Percentiles rank a stretch among this genome's conserved stretches.
Conservation (phyloP, 768 basidiomycete species). For the Phanerodontia chrysosporium region DNA sequence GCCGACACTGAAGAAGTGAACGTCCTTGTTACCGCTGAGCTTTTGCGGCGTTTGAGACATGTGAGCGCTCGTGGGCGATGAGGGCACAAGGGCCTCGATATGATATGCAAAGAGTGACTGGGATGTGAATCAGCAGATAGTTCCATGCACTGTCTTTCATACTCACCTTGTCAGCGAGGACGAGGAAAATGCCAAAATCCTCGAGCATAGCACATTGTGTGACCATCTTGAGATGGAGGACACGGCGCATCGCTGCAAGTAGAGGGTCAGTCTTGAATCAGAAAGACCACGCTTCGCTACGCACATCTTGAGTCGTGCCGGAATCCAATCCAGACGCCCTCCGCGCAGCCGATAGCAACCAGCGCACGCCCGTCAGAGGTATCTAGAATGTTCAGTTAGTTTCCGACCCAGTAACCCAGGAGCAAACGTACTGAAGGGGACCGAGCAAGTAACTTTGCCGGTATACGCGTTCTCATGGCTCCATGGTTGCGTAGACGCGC, state of each 20-base stretch:
- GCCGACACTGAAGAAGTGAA: slow-evolving; percentile 95
- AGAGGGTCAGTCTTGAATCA: slow-evolving; percentile 1
- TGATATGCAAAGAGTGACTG: slow-evolving; percentile 90
- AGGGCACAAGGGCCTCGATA: slow-evolving; percentile 94
- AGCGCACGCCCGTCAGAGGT: slow-evolving; percentile 82
- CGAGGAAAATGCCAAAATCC: slow-evolving; percentile 94
- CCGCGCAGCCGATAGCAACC: slow-evolving; percentile 90
- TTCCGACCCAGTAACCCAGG: background rate
- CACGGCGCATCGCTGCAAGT: slow-evolving; percentile 77
- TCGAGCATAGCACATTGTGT: slow-evolving; percentile 95
- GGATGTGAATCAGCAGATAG: background rate
- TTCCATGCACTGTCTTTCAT: background rate
- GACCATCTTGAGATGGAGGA: slow-evolving; percentile 89
- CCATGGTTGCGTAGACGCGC: slow-evolving; percentile 45
- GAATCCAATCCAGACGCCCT: slow-evolving; percentile 95
- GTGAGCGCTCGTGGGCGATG: slow-evolving; percentile 63
- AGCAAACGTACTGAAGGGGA: slow-evolving; percentile 71
- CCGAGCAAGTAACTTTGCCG: slow-evolving; percentile 91
- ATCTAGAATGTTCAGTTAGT: slow-evolving; percentile 36
- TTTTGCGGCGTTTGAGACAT: slow-evolving; percentile 83
- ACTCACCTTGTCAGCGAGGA: slow-evolving; percentile 82
- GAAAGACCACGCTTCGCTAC: slow-evolving; percentile 18
- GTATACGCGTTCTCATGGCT: slow-evolving; percentile 67
- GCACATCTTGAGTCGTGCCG: slow-evolving; percentile 82
- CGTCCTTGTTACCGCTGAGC: slow-evolving; percentile 85